Percentiles rank a stretch among this genome's conserved stretches.
Conservation (phyloP, 768 basidiomycete species). For the Hygrophorus pudorinus region DNA sequence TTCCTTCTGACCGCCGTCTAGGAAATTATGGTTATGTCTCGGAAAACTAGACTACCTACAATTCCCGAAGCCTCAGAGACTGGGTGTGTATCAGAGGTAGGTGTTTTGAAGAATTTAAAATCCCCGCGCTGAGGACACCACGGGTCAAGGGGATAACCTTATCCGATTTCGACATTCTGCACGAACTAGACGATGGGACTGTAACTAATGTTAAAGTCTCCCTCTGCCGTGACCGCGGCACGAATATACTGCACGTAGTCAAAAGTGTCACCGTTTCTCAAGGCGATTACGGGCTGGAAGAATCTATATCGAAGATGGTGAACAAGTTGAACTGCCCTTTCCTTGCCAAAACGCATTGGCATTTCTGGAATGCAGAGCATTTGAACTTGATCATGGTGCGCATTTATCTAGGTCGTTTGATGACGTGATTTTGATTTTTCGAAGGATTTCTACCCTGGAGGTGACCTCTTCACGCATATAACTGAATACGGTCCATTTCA, state of each 20-base stretch:
- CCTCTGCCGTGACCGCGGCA: slow-evolving; percentile 21
- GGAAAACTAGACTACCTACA: slow-evolving; percentile 25
- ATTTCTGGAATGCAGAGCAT: slow-evolving; percentile 28
- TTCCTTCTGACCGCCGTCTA: slow-evolving; percentile 11
- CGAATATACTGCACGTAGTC: slow-evolving; percentile 22
- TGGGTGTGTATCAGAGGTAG: background rate
- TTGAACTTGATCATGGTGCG: slow-evolving; percentile 33
- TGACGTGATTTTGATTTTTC: background rate
- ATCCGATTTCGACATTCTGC: slow-evolving; percentile 26
- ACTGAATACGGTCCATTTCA: slow-evolving; percentile 23
- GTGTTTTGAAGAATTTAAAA: background rate
- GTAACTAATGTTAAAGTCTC: slow-evolving; percentile 4
- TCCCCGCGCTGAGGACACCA: slow-evolving; percentile 10
- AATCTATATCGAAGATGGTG: slow-evolving; percentile 25
- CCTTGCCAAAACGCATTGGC: slow-evolving; percentile 27
- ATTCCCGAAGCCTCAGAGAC: slow-evolving; percentile 20
- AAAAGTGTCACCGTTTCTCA: slow-evolving; percentile 14
- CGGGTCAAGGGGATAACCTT: slow-evolving; percentile 6
- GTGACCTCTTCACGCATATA: slow-evolving; percentile 22
- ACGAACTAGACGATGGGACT: slow-evolving; percentile 5
- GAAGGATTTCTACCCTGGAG: slow-evolving; percentile 25
- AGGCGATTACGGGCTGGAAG: slow-evolving; percentile 19
- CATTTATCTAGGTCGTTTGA: background rate
- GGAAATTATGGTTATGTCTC: slow-evolving; percentile 40
- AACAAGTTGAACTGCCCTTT: slow-evolving; percentile 26